These are phyloP conservation scores for Picea glauca DNA, from an alignment of 75 land plant species.

Conservation along the genomic window DNA sequence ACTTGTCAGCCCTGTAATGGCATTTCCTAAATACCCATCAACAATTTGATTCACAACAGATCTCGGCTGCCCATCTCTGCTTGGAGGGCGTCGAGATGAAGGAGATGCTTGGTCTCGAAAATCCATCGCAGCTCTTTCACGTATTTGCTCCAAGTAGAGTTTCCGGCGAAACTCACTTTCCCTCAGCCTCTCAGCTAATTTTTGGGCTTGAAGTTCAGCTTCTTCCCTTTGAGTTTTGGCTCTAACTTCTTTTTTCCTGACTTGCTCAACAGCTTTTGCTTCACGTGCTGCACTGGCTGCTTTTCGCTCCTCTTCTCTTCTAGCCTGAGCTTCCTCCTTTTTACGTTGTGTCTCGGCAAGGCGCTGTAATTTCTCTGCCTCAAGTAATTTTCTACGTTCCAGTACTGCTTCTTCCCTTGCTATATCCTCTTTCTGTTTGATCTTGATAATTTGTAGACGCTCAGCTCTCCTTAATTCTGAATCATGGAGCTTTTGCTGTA, in stretches of 20 bases:
- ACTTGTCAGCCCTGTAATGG: conserved; percentile 6
- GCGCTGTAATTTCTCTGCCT: conserved; percentile 87
- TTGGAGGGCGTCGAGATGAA: conserved; percentile 50
- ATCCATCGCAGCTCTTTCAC: conserved; percentile 91
- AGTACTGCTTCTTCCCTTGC: conserved; percentile 94
- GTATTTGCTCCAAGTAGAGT: conserved; percentile 86
- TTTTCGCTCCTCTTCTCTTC: conserved; percentile 93
- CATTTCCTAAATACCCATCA: conserved; percentile 36
- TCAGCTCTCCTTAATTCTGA: conserved; percentile 93
- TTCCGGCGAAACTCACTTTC: conserved; percentile 94
- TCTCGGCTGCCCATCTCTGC: conserved; percentile 54
- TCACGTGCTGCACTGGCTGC: conserved; percentile 95
- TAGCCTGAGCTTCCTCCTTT: conserved; percentile 92
- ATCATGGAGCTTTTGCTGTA: conserved; percentile 92
- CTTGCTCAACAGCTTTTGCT: conserved; percentile 80
- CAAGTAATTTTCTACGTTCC: conserved; percentile 78
- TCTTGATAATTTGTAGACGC: conserved; percentile 73
- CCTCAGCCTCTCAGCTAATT: conserved; percentile 77
- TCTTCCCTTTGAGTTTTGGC: conserved; percentile 94
- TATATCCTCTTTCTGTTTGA: conserved; percentile 88
- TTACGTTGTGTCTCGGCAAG: conserved; percentile 85
- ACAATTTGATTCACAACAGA: conserved; percentile 17
- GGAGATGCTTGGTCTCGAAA: conserved; percentile 88
- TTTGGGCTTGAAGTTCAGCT: conserved; percentile 90
- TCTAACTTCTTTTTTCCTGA: conserved; percentile 78